Percentiles rank a stretch among this genome's conserved stretches.
Evolutionary conservation across 2,329 filamentous ascomycete genomes (phyloP).

Genomic region (Aspergillus fumigatiaffinis): DNA sequence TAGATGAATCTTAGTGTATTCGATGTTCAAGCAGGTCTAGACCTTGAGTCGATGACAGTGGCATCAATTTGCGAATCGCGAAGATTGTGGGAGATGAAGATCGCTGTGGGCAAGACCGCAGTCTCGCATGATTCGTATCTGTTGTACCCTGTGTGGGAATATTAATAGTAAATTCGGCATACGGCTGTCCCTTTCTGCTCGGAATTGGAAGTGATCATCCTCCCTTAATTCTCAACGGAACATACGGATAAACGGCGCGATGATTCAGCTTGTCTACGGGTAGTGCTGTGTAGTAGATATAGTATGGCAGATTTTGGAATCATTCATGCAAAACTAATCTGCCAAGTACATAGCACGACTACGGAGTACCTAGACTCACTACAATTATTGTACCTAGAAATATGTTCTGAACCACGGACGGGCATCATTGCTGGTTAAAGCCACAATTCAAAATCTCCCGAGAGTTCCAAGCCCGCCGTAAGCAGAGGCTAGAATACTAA

Average conservation of each 20-base stretch:
- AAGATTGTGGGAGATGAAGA: background rate
- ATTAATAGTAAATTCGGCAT: background rate
- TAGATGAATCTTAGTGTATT: background rate
- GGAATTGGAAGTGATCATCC: background rate
- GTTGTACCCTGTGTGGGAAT: background rate
- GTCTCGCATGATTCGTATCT: background rate
- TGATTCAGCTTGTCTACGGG: background rate
- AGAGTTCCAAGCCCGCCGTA: background rate
- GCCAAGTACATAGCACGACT: background rate
- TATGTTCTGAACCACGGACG: background rate
- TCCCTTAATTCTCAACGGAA: background rate
- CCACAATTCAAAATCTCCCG: background rate
- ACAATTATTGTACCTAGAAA: background rate
- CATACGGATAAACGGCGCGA: background rate
- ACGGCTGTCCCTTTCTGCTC: background rate
- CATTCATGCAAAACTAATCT: background rate
- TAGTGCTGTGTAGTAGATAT: background rate
- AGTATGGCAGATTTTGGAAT: background rate
- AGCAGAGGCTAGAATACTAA: background rate
- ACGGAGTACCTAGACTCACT: background rate
- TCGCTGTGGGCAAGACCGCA: background rate
- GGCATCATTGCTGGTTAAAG: background rate
- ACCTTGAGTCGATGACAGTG: background rate
- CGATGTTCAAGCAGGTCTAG: background rate
- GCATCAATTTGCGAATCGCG: background rate